A percentile compares a stretch with the other conserved stretches of the same genome.
Conservation (phyloP, 352 stramenopile species). For the Globisporangium uncinulatum region DNA sequence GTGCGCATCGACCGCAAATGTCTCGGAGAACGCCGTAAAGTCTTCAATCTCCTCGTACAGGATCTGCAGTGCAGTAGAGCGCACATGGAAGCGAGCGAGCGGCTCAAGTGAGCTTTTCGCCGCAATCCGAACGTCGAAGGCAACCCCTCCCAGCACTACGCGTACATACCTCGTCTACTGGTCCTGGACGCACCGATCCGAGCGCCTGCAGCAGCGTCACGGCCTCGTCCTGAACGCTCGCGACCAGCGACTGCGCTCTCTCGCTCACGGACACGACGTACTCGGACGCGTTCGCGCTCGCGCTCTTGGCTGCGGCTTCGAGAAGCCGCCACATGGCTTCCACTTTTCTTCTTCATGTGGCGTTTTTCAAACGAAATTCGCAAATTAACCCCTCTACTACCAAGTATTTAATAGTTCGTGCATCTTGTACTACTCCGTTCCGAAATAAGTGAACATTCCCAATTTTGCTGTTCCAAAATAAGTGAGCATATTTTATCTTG, state of each 20-base stretch:
- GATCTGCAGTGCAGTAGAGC: constrained; percentile 30
- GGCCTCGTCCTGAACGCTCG: constrained; percentile 71
- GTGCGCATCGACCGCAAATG: constrained; percentile 59
- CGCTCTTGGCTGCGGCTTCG: constrained; percentile 69
- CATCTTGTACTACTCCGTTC: too few species aligned
- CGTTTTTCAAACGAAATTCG: too few species aligned
- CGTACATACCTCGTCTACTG: constrained; percentile 63
- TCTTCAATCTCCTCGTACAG: constrained; percentile 74
- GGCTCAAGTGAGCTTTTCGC: not conserved
- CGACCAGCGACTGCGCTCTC: constrained; percentile 67
- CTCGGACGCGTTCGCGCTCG: constrained; percentile 58
- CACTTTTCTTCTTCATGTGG: too few species aligned
- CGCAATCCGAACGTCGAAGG: not conserved
- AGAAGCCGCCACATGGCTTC: constrained; percentile 67
- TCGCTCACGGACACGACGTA: constrained; percentile 71
- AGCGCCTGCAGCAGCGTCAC: constrained; percentile 63
- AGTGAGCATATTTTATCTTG: too few species aligned
- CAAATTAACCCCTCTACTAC: too few species aligned
- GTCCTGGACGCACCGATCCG: constrained; percentile 40
- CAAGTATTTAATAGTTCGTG: too few species aligned
- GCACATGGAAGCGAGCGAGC: not conserved
- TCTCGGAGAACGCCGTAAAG: constrained; percentile 56
- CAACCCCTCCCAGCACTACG: too few species aligned
- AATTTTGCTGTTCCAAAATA: too few species aligned
- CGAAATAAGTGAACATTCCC: too few species aligned